These are phyloP conservation scores for Teratosphaeria gauchensis DNA, from an alignment of 2,329 filamentous ascomycete genomes.

Conservation along the genomic window DNA sequence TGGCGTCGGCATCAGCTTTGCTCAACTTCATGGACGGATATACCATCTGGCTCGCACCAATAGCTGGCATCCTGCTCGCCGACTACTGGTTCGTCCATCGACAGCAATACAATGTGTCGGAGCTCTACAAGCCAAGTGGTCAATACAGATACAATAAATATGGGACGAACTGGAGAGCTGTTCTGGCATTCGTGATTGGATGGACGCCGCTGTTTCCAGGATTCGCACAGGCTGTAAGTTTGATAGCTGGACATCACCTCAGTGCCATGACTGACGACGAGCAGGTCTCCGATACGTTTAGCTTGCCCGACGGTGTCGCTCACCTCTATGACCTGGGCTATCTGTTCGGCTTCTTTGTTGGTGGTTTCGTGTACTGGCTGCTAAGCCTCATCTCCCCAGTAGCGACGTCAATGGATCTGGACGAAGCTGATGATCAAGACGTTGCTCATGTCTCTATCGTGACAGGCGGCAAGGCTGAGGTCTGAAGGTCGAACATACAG, in stretches of 20 bases:
- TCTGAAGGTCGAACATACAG: not conserved
- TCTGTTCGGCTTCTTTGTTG: not conserved
- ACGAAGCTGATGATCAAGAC: not conserved
- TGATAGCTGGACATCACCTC: not conserved
- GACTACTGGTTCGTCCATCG: constrained; percentile 26
- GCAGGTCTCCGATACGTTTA: not conserved
- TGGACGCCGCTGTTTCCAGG: constrained; percentile 49
- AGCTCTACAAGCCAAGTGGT: constrained; percentile 17
- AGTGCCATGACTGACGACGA: not conserved
- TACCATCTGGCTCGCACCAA: constrained; percentile 34
- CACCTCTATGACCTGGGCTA: not conserved
- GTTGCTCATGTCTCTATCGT: not conserved
- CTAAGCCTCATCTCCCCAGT: not conserved
- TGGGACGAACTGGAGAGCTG: constrained; percentile 49
- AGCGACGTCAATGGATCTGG: not conserved
- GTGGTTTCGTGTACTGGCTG: not conserved
- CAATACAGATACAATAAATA: constrained; percentile 16
- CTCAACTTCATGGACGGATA: constrained; percentile 35
- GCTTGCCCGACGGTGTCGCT: not conserved
- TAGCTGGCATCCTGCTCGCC: constrained; percentile 29
- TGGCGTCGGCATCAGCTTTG: constrained; percentile 30
- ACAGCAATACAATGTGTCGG: constrained; percentile 12
- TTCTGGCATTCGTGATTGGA: constrained; percentile 47
- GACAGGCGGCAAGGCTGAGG: not conserved
- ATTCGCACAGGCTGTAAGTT: constrained; percentile 23